Conservation (phyloP, 345 rosid species). For the Moringa oleifera region DNA sequence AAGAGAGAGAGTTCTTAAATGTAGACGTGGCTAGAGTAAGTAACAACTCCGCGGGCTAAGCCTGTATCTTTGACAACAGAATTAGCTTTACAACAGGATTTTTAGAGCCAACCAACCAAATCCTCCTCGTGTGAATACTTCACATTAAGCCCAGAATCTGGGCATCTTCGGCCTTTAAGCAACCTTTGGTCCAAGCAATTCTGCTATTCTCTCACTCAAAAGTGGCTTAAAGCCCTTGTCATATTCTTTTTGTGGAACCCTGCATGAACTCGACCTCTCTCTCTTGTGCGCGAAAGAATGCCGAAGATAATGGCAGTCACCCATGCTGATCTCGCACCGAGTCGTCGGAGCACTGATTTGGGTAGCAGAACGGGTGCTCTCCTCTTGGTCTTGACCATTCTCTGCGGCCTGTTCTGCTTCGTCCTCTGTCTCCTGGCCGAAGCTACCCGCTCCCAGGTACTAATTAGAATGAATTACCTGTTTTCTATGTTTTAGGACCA, state of each 20-base stretch:
- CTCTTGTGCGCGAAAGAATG: constrained; percentile 20
- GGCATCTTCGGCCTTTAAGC: constrained; percentile 83
- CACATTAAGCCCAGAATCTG: constrained; percentile 25
- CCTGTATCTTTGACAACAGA: constrained; percentile 9
- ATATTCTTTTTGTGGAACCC: constrained; percentile 7
- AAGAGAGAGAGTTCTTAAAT: neutral
- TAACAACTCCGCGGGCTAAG: neutral
- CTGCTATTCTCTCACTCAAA: constrained; percentile 25
- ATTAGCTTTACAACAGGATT: constrained; percentile 17
- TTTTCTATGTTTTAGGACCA: too few relatives aligned
- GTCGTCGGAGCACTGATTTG: constrained; percentile 43
- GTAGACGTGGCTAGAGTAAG: neutral
- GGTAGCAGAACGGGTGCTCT: constrained; percentile 62
- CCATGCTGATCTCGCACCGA: constrained; percentile 77
- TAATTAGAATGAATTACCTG: neutral
- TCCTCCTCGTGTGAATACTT: constrained; percentile 23
- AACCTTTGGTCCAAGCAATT: constrained; percentile 90
- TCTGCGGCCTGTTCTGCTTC: constrained; percentile 73
- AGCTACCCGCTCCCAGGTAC: constrained; percentile 85
- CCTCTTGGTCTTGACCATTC: constrained; percentile 47
- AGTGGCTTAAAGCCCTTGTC: constrained; percentile 9
- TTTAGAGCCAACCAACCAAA: neutral
- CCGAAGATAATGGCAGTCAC: constrained; percentile 56
- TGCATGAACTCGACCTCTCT: constrained; percentile 3
- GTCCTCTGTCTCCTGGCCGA: constrained; percentile 80